A percentile compares a stretch with the other conserved stretches of the same genome.
Evolutionary conservation across 2,329 filamentous ascomycete species (phyloP).

Genomic region (Epichloe bromicola): DNA sequence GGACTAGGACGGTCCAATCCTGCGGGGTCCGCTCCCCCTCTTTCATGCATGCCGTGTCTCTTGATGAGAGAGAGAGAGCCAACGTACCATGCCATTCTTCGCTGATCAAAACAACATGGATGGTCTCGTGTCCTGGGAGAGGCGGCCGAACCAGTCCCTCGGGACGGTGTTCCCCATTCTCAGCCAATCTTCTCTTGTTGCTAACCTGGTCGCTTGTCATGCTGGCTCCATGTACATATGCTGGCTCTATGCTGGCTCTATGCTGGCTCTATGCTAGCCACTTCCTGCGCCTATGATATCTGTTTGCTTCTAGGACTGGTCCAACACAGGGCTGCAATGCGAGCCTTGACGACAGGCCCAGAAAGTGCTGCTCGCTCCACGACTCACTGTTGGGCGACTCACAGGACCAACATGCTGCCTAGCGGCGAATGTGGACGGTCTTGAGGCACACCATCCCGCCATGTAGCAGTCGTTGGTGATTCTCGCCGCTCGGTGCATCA

Average conservation of each 20-base stretch:
- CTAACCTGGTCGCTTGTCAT: too few species aligned
- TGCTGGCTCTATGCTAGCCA: too few species aligned
- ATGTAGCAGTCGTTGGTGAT: neutral
- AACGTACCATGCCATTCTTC: neutral
- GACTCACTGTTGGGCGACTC: too few species aligned
- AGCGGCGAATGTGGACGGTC: too few species aligned
- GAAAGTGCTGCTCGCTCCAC: too few species aligned
- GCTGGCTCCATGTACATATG: too few species aligned
- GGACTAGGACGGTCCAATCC: neutral
- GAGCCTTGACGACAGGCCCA: too few species aligned
- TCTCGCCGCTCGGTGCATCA: neutral
- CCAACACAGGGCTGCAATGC: too few species aligned
- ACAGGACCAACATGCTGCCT: too few species aligned
- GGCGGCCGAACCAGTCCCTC: neutral
- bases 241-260: too few species aligned
- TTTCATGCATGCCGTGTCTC: neutral
- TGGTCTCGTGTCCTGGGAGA: neutral
- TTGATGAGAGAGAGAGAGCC: neutral
- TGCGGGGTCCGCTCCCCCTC: neutral
- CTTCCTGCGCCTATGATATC: too few species aligned
- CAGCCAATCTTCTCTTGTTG: neutral
- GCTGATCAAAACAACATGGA: neutral
- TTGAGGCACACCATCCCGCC: neutral
- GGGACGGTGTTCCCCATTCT: neutral
- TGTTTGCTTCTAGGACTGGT: too few species aligned